Base-by-base conservation (phyloP, 352 stramenopile species). In the Globisporangium perplexum region DNA sequence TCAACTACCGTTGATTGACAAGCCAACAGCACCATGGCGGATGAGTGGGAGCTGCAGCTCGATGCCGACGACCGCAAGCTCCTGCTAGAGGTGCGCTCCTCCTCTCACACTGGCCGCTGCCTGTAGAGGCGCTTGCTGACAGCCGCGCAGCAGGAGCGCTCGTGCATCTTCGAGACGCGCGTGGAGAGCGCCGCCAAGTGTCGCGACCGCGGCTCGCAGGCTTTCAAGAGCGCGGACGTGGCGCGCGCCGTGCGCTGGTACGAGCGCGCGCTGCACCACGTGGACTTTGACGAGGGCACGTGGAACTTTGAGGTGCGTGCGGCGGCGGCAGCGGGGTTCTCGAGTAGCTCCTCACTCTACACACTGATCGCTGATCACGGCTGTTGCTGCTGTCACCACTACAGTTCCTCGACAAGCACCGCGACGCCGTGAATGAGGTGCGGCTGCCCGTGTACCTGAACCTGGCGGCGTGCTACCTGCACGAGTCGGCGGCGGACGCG, bases 261-360 rank as follows among this genome's bases (percentile, higher is more conserved):
- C 65, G 60, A 90, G 49, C 83, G 83, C 26, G 81, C 81, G 42
- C 62, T 92, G 6, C 86, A 73, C 51, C 83, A 93, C 55, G 77
- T 90, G 46, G 78, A 92, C 38, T 93, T 93, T 66, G 83, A 92
- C 50, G 81, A 93, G 59, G 83, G 73, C 65, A 89, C 81, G 53
- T 93, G 81, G 80, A 64, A 85, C 50, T 93, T 93, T 56, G 83
- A 93, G 75, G 77, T 90, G 24, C 20, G 54, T 31, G 17, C 1
- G 20, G 20, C 22, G 20, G 15, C 15, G 33, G 17, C 31, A n/a
- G n/a, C n/a, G n/a, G n/a, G n/a, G n/a, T n/a, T n/a, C n/a, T n/a
- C n/a, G n/a, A n/a, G n/a, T n/a, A n/a, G 14, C 22, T 17, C 28
- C 18, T 47, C 31, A 26, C 1, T n/a, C n/a, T n/a, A 57, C 12